A percentile compares a stretch with the other conserved stretches of the same genome.
These are phyloP conservation scores for Cronartium quercuum DNA, from an alignment of 1,284 basidiomycete genomes.

Conservation along the genomic window DNA sequence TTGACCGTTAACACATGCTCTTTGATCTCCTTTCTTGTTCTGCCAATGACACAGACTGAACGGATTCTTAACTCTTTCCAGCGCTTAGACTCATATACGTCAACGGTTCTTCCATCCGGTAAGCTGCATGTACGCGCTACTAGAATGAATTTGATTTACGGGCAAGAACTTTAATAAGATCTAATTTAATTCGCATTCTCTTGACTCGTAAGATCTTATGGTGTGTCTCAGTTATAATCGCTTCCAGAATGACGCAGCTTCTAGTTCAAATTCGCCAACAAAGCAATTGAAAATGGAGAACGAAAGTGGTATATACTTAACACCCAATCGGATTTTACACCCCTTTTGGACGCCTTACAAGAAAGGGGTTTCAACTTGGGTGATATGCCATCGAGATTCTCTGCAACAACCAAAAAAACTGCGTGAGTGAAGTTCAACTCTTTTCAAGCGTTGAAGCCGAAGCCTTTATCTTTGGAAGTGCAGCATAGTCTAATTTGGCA, in stretches of 20 bases:
- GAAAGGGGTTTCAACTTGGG: constrained; percentile 17
- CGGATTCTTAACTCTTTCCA: constrained; percentile 27
- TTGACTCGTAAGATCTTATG: constrained; percentile 4
- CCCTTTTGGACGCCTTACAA: constrained; percentile 27
- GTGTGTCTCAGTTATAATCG: constrained; percentile 8
- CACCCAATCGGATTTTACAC: constrained; percentile 32
- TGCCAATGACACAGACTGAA: constrained; percentile 18
- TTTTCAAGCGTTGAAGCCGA: neutral
- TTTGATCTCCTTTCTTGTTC: neutral
- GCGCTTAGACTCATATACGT: constrained; percentile 18
- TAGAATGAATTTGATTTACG: no score
- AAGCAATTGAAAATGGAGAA: neutral
- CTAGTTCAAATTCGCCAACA: neutral
- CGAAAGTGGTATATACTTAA: constrained; percentile 10
- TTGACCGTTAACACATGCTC: neutral
- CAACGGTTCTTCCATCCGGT: constrained; percentile 26
- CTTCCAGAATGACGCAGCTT: neutral
- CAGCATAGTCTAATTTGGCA: no score
- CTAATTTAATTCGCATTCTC: neutral
- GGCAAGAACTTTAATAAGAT: neutral
- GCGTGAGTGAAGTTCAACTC: constrained; percentile 10
- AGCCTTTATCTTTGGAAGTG: neutral
- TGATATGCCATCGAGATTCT: constrained; percentile 27
- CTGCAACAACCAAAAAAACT: constrained; percentile 29
- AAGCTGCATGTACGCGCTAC: neutral